These are phyloP conservation scores for Chaetomium fimeti DNA, from an alignment of 495 filamentous ascomycete genomes.

Conservation along the genomic window DNA sequence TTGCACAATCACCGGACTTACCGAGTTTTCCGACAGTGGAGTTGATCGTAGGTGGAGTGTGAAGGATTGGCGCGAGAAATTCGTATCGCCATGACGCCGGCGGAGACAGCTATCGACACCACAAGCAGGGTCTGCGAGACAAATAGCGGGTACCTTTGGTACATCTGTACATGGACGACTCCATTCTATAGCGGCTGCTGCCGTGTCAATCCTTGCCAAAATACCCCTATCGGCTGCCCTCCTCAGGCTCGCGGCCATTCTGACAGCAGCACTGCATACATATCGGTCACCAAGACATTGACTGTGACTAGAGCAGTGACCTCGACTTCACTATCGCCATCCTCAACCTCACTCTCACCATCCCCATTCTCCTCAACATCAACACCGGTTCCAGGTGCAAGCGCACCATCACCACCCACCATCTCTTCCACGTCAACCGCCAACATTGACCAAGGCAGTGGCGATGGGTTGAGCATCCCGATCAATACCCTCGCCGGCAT, in stretches of 20 bases:
- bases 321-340: background rate
- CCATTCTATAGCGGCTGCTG: slow-evolving; percentile 28
- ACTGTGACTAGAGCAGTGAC: background rate
- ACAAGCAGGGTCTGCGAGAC: slow-evolving; percentile 12
- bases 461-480: slow-evolving; percentile 24
- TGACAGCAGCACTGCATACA: background rate
- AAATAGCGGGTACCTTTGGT: slow-evolving; percentile 24
- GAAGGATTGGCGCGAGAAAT: slow-evolving; percentile 1
- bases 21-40: slow-evolving; percentile 20
- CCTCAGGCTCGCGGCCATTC: background rate
- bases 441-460: background rate
- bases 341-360: background rate
- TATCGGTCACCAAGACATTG: too few species aligned
- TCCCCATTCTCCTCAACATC: background rate
- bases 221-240: slow-evolving; percentile 27
- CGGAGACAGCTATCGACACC: background rate
- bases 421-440: slow-evolving; percentile 9
- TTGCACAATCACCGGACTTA: slow-evolving; percentile 15
- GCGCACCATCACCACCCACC: slow-evolving; percentile 11
- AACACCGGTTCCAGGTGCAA: slow-evolving; percentile 4
- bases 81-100: slow-evolving; percentile 8
- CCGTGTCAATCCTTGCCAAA: slow-evolving; percentile 28
- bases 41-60: slow-evolving; percentile 14
- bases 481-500: slow-evolving; percentile 27
- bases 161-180: slow-evolving; percentile 17